These are phyloP conservation scores for Perkinsus olseni DNA, from an alignment of 169 alveolate genomes.

Conservation along the genomic window DNA sequence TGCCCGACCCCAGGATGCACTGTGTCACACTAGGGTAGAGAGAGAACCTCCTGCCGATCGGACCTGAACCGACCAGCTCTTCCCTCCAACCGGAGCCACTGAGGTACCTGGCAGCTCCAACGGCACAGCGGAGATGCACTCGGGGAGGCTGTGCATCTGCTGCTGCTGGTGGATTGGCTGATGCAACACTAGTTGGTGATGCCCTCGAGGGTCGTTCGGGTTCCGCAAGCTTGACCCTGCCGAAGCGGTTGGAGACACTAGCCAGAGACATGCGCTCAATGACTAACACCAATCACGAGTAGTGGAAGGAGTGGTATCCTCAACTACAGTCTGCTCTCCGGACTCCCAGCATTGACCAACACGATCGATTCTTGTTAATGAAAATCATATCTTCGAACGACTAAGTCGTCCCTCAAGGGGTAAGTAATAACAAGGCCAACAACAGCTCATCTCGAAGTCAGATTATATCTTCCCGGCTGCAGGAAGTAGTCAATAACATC, in stretches of 20 bases:
- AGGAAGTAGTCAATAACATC: constrained; percentile 35
- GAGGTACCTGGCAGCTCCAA: not conserved
- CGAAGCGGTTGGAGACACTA: not conserved
- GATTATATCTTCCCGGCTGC: constrained; percentile 28
- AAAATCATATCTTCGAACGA: no score
- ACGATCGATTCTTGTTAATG: no score
- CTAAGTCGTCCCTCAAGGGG: no score
- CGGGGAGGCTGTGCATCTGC: not conserved
- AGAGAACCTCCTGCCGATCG: not conserved
- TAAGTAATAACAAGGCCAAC: not conserved
- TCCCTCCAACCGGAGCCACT: no score
- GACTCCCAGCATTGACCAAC: no score
- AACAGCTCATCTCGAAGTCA: not conserved
- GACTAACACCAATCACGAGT: no score
- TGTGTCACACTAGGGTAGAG: not conserved
- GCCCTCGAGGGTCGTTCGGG: not conserved
- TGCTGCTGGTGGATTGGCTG: not conserved
- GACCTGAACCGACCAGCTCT: not conserved
- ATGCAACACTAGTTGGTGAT: not conserved
- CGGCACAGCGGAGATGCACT: not conserved
- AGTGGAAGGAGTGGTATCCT: no score
- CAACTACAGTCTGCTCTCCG: no score
- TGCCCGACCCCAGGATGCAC: not conserved
- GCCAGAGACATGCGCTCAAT: not conserved
- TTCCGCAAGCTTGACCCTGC: not conserved